A percentile compares a stretch with the other conserved stretches of the same genome.
These are phyloP conservation scores for Phaeoacremonium minimum DNA, from an alignment of 2,329 filamentous ascomycete genomes.

Conservation along the genomic window DNA sequence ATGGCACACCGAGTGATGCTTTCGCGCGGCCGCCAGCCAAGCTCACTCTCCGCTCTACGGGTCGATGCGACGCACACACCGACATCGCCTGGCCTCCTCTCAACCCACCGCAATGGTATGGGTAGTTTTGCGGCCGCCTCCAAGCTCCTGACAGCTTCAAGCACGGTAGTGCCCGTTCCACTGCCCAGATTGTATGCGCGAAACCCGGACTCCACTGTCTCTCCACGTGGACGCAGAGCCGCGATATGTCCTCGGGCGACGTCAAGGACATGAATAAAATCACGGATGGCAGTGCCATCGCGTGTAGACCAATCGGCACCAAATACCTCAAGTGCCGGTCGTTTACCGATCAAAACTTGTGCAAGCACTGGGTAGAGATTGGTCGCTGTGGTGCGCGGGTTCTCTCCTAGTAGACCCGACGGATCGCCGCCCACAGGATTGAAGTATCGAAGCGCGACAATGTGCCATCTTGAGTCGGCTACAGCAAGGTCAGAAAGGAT, in stretches of 20 bases:
- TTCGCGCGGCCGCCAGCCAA: slow-evolving; percentile 33
- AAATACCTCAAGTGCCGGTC: slow-evolving; percentile 53
- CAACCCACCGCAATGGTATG: slow-evolving; percentile 31
- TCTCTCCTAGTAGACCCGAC: slow-evolving; percentile 60
- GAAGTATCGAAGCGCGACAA: slow-evolving; percentile 63
- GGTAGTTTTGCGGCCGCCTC: slow-evolving; percentile 26
- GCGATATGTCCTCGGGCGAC: slow-evolving; percentile 61
- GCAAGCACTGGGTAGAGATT: slow-evolving; percentile 63
- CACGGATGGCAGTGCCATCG: slow-evolving; percentile 62
- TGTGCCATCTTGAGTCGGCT: slow-evolving; percentile 57
- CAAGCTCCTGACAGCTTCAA: slow-evolving; percentile 35
- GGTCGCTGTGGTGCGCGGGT: slow-evolving; percentile 55
- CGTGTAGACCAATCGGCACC: slow-evolving; percentile 61
- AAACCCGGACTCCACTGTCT: slow-evolving; percentile 26
- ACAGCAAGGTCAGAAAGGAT: slow-evolving; percentile 58
- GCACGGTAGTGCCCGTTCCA: slow-evolving; percentile 38
- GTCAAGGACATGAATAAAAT: slow-evolving; percentile 66
- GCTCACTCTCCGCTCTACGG: slow-evolving; percentile 30
- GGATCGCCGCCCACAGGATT: slow-evolving; percentile 64
- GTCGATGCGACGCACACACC: slow-evolving; percentile 36
- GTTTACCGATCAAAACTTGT: slow-evolving; percentile 53
- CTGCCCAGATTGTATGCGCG: slow-evolving; percentile 41
- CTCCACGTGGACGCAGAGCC: slow-evolving; percentile 37
- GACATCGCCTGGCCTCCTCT: slow-evolving; percentile 36
- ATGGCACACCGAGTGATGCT: slow-evolving; percentile 24